Evolutionary conservation across 2,329 filamentous ascomycete genomes (phyloP), one percentile per base, ranked within the genome.

Genomic region (Stagonosporopsis rhizophila): DNA sequence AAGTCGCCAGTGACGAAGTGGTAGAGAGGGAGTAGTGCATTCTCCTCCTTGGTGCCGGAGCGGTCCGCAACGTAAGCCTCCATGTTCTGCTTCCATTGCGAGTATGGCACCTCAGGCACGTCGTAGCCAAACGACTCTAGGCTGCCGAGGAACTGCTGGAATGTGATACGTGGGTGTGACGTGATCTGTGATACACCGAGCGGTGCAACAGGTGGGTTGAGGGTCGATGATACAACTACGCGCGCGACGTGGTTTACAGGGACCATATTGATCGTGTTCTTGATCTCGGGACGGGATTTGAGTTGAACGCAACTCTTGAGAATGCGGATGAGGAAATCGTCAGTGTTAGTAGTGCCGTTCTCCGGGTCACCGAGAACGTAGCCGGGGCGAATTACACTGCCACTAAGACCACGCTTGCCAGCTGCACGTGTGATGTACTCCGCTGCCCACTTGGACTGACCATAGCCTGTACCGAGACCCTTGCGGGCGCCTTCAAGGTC

Each of bases 261-360:
- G 0, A 96, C 90, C 75, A 89, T 87, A 79, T 97, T 98, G 75
- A 97, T 87, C 0, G 91, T 91, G 79, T 96, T 98, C 73, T 82
- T 77, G 65, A 97, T 96, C 64, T 85, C 83, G 1, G 93, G 94
- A 0, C 91, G 83, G 2, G 83, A 82, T 2, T 80, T 80, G 2
- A 97, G 81, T 76, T 98, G 93, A 46, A 96, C 81, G 68, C 92
- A 96, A 54, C 92, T 93, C 79, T 97, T 96, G 53, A 89, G 79
- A 78, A 97, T 86, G 35, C 94, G 87, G 62, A 96, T 85, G 6
- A 98, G 79, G 80, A 97, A 98, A 76, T 97, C 94, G 70, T 98
- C 94, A 1, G 88, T 93, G 74, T 91, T 73, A 80, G 89, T 60
- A 85, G 85, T 79, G 47, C 93, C 93, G 12, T 84, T 87, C 40